Conservation (phyloP, 2,329 filamentous ascomycete genomes). For the Hymenoscyphus repandus region DNA sequence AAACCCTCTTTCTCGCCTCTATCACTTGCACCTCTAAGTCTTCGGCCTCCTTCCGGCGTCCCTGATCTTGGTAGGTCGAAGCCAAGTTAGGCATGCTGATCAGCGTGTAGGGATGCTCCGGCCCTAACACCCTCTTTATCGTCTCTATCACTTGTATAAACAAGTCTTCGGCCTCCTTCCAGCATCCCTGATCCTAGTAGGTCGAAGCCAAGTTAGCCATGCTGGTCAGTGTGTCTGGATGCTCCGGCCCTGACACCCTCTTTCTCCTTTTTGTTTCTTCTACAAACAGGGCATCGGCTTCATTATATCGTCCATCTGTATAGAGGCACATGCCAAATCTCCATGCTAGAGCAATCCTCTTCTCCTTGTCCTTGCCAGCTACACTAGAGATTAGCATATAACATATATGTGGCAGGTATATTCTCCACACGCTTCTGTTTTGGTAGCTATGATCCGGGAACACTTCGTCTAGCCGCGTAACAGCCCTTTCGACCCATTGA, state of each 20-base stretch:
- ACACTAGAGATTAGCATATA: not conserved
- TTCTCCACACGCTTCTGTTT: slow-evolving; percentile 1
- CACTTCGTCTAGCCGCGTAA: slow-evolving; percentile 1
- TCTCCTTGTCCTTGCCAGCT: not conserved
- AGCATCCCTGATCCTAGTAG: too few relatives aligned
- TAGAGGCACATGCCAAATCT: slow-evolving; percentile 1
- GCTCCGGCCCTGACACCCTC: too few relatives aligned
- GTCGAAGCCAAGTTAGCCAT: too few relatives aligned
- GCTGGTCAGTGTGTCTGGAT: too few relatives aligned
- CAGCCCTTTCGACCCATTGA: not conserved
- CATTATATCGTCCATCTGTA: slow-evolving; percentile 5
- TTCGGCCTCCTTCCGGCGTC: not conserved
- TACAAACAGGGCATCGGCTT: slow-evolving; percentile 6
- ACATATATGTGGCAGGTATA: not conserved
- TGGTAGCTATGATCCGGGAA: not conserved
- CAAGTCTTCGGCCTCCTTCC: not conserved
- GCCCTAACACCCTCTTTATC: not conserved
- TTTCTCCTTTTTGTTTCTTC: not conserved
- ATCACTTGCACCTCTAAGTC: too few relatives aligned
- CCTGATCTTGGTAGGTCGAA: slow-evolving; percentile 2
- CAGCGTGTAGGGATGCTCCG: too few relatives aligned
- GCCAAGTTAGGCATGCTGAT: not conserved
- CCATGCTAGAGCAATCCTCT: not conserved
- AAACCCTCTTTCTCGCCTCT: too few relatives aligned
- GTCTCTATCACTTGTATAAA: not conserved